These are phyloP conservation scores for Microglena sp. DNA, from an alignment of 139 green algal species.

Conservation along the genomic window DNA sequence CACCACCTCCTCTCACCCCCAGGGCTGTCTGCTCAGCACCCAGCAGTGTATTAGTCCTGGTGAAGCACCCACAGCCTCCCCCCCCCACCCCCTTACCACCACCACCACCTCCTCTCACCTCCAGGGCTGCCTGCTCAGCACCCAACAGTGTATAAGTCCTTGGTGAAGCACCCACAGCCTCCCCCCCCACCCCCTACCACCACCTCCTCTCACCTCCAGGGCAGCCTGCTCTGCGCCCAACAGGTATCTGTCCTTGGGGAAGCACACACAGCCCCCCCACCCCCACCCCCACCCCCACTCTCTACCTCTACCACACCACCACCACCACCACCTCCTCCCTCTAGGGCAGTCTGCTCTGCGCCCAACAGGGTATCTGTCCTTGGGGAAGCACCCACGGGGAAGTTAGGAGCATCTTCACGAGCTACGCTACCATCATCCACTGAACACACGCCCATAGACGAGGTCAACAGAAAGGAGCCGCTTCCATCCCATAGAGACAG, in stretches of 20 bases:
- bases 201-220: neutral
- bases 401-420: too few species aligned
- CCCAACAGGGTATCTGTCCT: constrained; percentile 66
- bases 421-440: constrained; percentile 52
- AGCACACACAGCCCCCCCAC: too few species aligned
- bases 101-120: neutral
- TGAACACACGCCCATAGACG: too few species aligned
- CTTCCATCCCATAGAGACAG: too few species aligned
- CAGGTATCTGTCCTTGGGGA: constrained; percentile 62
- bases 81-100: too few species aligned
- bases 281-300: neutral
- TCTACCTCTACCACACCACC: constrained; percentile 12
- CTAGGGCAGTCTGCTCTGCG: constrained; percentile 57
- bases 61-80: too few species aligned
- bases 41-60: too few species aligned
- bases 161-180: constrained; percentile 31
- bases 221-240: neutral
- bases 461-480: constrained; percentile 85
- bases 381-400: constrained; percentile 31
- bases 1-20: too few species aligned
- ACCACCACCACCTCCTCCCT: constrained; percentile 57
- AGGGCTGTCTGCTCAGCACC: too few species aligned
- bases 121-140: neutral
- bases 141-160: constrained; percentile 57
- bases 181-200: too few species aligned